Conservation (phyloP, 768 basidiomycete species). For the Phaffia tasmanica region DNA sequence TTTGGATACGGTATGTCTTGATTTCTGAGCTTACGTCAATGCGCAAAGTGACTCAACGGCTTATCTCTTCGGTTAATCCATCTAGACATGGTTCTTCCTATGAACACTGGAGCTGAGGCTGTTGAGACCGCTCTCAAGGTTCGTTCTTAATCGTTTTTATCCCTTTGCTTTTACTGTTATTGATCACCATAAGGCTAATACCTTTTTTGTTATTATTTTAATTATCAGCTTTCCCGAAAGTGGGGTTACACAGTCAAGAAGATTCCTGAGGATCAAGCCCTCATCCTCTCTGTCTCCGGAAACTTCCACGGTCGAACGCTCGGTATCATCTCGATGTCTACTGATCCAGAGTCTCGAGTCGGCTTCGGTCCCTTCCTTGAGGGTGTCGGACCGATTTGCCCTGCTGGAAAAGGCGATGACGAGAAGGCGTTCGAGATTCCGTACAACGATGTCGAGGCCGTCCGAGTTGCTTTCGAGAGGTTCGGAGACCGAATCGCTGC, state of each 20-base stretch:
- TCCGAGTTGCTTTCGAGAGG: conserved; percentile 66
- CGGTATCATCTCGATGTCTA: conserved; percentile 88
- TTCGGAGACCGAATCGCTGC: conserved; percentile 77
- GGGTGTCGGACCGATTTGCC: conserved; percentile 68
- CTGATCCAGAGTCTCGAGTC: conserved; percentile 74
- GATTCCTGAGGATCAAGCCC: conserved; percentile 66
- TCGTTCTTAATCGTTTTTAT: neutral
- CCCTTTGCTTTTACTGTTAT: neutral
- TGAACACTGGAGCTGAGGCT: conserved; percentile 98
- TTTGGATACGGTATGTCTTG: conserved; percentile 57
- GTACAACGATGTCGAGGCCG: conserved; percentile 69
- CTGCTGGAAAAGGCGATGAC: conserved; percentile 44
- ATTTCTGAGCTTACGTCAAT: neutral
- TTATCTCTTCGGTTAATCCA: neutral
- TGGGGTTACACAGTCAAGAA: conserved; percentile 90
- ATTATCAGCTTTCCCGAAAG: conserved; percentile 60
- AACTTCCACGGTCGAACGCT: conserved; percentile 96
- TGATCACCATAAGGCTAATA: neutral
- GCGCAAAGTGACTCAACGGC: neutral
- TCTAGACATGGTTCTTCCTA: conserved; percentile 75
- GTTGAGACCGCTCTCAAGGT: conserved; percentile 88
- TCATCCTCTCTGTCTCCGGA: conserved; percentile 66
- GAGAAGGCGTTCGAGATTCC: conserved; percentile 47
- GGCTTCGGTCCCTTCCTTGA: conserved; percentile 88
- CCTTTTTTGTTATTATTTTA: neutral